Percentiles rank a stretch among this genome's conserved stretches.
phyloP scores from a whole-genome alignment of 352 stramenopile species.

The Phytophthora citricola region DNA sequence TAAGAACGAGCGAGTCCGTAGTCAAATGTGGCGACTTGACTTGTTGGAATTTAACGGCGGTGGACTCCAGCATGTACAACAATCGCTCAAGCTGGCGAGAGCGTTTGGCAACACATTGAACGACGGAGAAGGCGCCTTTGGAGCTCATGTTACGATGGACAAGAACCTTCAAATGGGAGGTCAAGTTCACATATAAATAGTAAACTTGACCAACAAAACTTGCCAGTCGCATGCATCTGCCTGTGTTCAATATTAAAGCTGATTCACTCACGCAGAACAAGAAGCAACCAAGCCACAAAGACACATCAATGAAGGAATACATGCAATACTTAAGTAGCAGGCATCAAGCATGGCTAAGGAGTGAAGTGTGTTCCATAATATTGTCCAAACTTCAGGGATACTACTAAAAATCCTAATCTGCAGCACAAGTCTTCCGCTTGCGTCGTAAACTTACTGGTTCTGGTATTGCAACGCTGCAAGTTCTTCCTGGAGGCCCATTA shows the following conservation, averaged over 20 bases:
- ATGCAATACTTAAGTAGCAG: too few relatives aligned
- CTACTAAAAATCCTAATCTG: constrained; percentile 27
- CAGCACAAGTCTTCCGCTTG: constrained; percentile 2
- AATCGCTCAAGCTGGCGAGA: constrained; percentile 41
- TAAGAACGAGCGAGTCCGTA: constrained; percentile 3
- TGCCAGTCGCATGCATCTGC: too few relatives aligned
- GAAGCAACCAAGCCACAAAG: too few relatives aligned
- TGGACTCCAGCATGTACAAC: constrained; percentile 36
- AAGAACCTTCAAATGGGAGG: neutral
- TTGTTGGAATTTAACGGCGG: constrained; percentile 26
- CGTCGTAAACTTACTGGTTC: constrained; percentile 26
- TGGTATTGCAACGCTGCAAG: constrained; percentile 52
- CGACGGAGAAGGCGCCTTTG: constrained; percentile 24
- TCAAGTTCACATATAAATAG: too few relatives aligned
- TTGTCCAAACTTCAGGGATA: constrained; percentile 22
- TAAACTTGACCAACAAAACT: too few relatives aligned
- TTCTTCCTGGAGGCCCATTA: constrained; percentile 61
- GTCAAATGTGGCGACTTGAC: constrained; percentile 8
- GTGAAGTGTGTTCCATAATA: neutral
- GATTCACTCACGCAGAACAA: too few relatives aligned
- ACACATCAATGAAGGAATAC: too few relatives aligned
- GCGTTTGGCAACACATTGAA: constrained; percentile 42
- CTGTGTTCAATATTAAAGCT: too few relatives aligned
- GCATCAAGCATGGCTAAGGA: neutral
- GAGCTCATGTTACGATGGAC: constrained; percentile 14